These are phyloP conservation scores for Xylaria grammica DNA, from an alignment of 495 filamentous ascomycete species.

Conservation along the genomic window DNA sequence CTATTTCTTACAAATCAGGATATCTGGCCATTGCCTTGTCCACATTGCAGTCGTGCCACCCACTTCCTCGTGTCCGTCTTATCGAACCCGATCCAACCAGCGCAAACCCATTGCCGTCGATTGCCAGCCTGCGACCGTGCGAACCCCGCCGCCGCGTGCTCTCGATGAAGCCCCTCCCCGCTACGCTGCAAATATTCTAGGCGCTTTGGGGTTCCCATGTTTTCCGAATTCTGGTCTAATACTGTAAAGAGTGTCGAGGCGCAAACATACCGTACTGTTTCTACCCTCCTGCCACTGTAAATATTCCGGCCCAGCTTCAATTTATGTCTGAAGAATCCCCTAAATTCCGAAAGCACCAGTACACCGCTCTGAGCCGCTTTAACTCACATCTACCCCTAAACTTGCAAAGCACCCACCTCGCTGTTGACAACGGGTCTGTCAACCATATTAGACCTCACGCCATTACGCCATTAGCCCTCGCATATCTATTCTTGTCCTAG, in stretches of 20 bases:
- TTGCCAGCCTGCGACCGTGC: neutral
- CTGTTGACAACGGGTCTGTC: neutral
- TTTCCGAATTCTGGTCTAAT: neutral
- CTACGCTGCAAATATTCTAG: neutral
- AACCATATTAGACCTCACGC: too few relatives aligned
- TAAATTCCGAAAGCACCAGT: slow-evolving; percentile 1
- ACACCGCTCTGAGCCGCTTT: slow-evolving; percentile 3
- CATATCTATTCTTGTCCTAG: neutral
- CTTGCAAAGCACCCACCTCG: neutral
- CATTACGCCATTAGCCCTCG: too few relatives aligned
- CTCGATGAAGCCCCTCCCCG: slow-evolving; percentile 1
- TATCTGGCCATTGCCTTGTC: neutral
- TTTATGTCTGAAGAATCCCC: neutral
- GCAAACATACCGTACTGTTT: neutral
- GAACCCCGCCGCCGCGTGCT: neutral
- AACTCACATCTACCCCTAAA: neutral
- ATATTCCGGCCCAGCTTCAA: neutral
- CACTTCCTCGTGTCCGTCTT: neutral
- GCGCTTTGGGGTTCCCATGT: neutral
- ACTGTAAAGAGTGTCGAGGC: neutral
- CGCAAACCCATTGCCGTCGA: neutral
- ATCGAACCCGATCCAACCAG: neutral
- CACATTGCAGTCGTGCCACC: neutral
- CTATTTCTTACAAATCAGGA: slow-evolving; percentile 10
- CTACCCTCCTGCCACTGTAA: neutral